Conservation (phyloP, 495 filamentous ascomycete genomes). For the Endocarpon pusillum region DNA sequence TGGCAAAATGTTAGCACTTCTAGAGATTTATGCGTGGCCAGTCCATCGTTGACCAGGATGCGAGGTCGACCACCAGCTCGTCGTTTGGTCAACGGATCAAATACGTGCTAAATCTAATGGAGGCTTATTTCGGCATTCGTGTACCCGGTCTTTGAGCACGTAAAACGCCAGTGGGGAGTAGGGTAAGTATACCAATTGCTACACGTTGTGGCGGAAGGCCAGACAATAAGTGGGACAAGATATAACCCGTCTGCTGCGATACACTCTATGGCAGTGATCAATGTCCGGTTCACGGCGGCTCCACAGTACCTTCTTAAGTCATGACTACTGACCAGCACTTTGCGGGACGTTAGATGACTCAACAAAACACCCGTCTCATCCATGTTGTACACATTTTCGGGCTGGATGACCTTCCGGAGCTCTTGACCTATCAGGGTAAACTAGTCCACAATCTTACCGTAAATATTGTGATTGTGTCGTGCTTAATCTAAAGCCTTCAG, state of each 20-base stretch:
- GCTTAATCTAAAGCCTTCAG: conserved; percentile 8
- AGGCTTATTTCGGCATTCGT: conserved; percentile 20
- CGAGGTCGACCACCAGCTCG: conserved; percentile 10
- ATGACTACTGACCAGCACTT: conserved; percentile 21
- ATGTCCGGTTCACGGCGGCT: conserved; percentile 12
- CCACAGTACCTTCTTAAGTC: conserved; percentile 19
- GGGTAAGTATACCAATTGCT: conserved; percentile 15
- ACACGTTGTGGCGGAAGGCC: conserved; percentile 20
- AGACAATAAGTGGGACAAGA: conserved; percentile 20
- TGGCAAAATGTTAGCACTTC: conserved; percentile 16
- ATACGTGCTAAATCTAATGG: conserved; percentile 17
- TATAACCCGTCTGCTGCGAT: conserved; percentile 15
- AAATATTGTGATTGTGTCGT: conserved; percentile 17
- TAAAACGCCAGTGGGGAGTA: conserved; percentile 17
- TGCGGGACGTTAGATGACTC: conserved; percentile 18
- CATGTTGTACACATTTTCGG: conserved; percentile 19
- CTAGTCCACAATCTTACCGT: conserved; percentile 17
- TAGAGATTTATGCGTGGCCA: conserved; percentile 13
- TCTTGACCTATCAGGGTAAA: conserved; percentile 13
- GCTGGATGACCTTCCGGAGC: conserved; percentile 11
- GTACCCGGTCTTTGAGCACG: conserved; percentile 14
- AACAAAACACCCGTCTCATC: conserved; percentile 21
- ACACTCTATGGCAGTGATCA: conserved; percentile 19
- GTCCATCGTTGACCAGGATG: conserved; percentile 15
- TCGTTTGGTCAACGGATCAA: conserved; percentile 17